These are phyloP conservation scores for Mortierella sp. DNA, from an alignment of 371 early-diverging fungal species.

Conservation along the genomic window DNA sequence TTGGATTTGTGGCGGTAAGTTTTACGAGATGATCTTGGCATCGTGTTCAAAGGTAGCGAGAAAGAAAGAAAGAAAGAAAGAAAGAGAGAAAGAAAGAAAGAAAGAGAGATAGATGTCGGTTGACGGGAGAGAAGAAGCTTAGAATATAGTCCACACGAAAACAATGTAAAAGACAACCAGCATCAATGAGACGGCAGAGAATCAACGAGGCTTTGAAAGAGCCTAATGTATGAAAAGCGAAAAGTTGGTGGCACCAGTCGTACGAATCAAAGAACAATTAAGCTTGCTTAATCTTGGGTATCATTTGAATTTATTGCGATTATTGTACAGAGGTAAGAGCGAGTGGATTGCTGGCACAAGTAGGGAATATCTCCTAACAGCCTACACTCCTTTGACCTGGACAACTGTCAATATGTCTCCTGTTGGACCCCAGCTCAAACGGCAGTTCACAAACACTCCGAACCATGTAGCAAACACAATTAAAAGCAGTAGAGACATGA, in stretches of 20 bases:
- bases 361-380: not conserved
- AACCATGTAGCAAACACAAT: slow-evolving; percentile 67
- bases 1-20: not conserved
- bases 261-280: too few species aligned
- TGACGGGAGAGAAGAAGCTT: not conserved
- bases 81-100: not conserved
- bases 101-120: too few species aligned
- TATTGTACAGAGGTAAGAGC: not conserved
- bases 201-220: not conserved
- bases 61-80: not conserved
- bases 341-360: not conserved
- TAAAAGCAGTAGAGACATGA: slow-evolving; percentile 62
- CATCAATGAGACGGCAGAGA: not conserved
- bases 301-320: not conserved
- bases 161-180: not conserved
- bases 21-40: not conserved
- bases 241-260: too few species aligned
- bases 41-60: not conserved
- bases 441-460: slow-evolving; percentile 66
- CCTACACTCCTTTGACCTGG: slow-evolving; percentile 63
- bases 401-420: slow-evolving; percentile 71
- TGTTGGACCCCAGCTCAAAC: slow-evolving; percentile 63
- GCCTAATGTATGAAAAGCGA: too few species aligned
- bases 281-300: too few species aligned
- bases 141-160: too few species aligned